Base-by-base conservation (phyloP, 305 asterid genomes). In the Nicotiana rustica region DNA sequence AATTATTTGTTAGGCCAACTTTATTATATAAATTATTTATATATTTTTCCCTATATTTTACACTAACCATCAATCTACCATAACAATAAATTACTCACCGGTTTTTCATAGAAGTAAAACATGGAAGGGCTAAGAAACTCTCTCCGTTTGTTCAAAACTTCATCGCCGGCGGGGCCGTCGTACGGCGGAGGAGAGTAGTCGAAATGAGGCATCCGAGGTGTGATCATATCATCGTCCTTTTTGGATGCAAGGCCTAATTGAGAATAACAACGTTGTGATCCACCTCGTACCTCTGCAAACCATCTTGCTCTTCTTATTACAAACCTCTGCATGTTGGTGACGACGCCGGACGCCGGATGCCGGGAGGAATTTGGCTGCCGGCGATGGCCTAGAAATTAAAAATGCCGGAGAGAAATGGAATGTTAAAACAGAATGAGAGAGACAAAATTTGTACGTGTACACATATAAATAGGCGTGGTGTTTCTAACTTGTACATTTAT, bases 81-180 rank as follows among this genome's bases (percentile, higher is more conserved):
- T 59, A 5, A 1, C 19, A 15, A 67, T 13, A 75, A 15, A 3
- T 4, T 67, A 88, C 97, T 91, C 83, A 95, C 99, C 52, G 99
- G 98, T 67, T 92, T 90, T 41, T 83, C 82, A 83, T 92, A 93
- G 84, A 90, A 90, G 86, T 89, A 84, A 82, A 90, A 88, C 90
- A 92, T 92, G 85, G 98, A 91, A 62, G 98, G 98, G 91, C 96
- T 93, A 76, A 93, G 97, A 86, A 90, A 93, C 68, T 91, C 89
- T 62, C 85, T 91, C 81, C 98, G 86, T 88, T 93, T 95, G 59
- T 83, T 81, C 82, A 87, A 70, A 29, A 95, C 92, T 80, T 95
- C 87, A 10, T 84, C 91, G 77, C 90, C 91, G 5, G 88, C 14
- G 47, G 98, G 97, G 10, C 98, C 97, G 3, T 82, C 67, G 85